A percentile compares a stretch with the other conserved stretches of the same genome.
phyloP scores from a whole-genome alignment of 352 stramenopile genomes.

The Pythium sp. region DNA sequence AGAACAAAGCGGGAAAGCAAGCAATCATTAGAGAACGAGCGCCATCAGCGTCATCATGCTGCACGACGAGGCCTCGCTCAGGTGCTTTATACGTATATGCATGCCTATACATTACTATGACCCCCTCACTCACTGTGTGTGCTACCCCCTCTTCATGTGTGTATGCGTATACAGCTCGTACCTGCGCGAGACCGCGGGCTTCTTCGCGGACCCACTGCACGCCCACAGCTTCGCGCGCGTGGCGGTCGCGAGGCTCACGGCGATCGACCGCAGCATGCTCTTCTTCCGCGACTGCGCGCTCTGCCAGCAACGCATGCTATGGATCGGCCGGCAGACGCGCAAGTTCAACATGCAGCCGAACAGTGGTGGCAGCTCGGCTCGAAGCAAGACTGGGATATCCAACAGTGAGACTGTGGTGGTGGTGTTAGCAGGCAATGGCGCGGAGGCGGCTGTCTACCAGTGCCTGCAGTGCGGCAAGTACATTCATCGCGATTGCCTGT shows the following conservation, averaged over 20 bases:
- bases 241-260: slow-evolving; percentile 26
- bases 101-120: neutral
- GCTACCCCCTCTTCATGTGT: neutral
- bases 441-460: slow-evolving; percentile 35
- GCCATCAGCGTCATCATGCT: neutral
- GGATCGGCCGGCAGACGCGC: slow-evolving; percentile 21
- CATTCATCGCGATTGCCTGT: slow-evolving; percentile 54
- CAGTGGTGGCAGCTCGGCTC: neutral
- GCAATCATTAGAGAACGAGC: neutral
- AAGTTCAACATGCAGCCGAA: neutral
- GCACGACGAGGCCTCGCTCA: slow-evolving; percentile 10
- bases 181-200: slow-evolving; percentile 34
- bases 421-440: neutral
- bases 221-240: slow-evolving; percentile 56
- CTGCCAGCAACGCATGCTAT: slow-evolving; percentile 47
- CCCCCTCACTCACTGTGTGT: neutral
- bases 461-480: slow-evolving; percentile 54
- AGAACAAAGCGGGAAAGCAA: neutral
- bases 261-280: slow-evolving; percentile 53
- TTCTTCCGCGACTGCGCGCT: slow-evolving; percentile 63
- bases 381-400: neutral
- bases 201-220: slow-evolving; percentile 47
- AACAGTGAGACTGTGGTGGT: neutral
- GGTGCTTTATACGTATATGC: slow-evolving; percentile 17
- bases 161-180: slow-evolving; percentile 29